Conservation (phyloP, 2,329 filamentous ascomycete species). For the Capronia epimyces region DNA sequence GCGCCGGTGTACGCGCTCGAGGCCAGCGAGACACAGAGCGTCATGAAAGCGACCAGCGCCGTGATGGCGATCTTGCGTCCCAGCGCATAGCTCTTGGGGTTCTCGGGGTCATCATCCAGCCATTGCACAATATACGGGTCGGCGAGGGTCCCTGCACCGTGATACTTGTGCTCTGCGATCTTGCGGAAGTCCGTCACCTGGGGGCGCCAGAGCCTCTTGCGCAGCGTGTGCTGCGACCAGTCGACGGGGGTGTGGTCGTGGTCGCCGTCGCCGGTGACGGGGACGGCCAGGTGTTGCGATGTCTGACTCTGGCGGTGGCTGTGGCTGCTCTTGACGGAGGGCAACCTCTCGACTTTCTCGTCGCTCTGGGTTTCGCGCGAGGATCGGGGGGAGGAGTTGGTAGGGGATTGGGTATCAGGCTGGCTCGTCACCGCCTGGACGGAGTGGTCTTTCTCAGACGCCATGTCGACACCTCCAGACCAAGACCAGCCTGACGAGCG, state of each 20-base stretch:
- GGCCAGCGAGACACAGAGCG: slow-evolving; percentile 52
- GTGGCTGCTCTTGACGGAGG: too few relatives aligned
- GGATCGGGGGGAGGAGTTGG: too few relatives aligned
- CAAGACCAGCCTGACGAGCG: too few relatives aligned
- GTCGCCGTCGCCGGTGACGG: too few relatives aligned
- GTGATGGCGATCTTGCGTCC: slow-evolving; percentile 39
- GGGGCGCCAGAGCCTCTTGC: slow-evolving; percentile 15
- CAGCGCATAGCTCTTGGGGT: slow-evolving; percentile 37
- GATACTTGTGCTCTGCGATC: slow-evolving; percentile 26
- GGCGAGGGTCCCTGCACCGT: slow-evolving; percentile 39
- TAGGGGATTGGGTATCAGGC: too few relatives aligned
- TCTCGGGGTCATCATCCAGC: slow-evolving; percentile 40
- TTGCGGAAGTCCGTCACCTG: slow-evolving; percentile 14
- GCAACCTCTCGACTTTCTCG: too few relatives aligned
- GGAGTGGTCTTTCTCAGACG: too few relatives aligned
- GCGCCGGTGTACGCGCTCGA: slow-evolving; percentile 56
- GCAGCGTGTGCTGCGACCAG: slow-evolving; percentile 17
- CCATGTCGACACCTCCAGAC: too few relatives aligned
- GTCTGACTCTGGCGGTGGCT: neutral
- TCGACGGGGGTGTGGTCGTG: neutral
- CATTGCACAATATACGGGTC: slow-evolving; percentile 43
- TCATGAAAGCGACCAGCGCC: slow-evolving; percentile 44
- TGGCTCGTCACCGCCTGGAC: too few relatives aligned
- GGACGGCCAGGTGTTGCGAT: too few relatives aligned
- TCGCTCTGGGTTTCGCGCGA: too few relatives aligned